phyloP scores from a whole-genome alignment of 768 basidiomycete genomes.

The Lactifluus echinatus region DNA sequence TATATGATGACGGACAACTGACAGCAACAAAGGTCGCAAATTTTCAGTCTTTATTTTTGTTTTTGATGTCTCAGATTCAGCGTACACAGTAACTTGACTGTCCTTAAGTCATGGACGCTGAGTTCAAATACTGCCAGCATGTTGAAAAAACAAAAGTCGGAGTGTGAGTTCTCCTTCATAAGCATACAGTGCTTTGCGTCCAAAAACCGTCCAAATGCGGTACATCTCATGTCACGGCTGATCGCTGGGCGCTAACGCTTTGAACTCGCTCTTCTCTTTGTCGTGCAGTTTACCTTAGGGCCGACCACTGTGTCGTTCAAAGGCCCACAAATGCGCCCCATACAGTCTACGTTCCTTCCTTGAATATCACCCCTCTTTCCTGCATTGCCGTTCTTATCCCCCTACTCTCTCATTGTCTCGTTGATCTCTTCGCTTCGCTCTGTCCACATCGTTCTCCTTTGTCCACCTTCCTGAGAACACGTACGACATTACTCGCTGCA shows the following conservation, averaged over 20 bases:
- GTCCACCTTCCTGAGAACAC: not conserved
- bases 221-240: conserved; percentile 1
- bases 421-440: not conserved
- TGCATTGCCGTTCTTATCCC: not conserved
- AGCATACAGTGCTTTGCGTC: no score
- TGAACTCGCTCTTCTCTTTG: conserved; percentile 7
- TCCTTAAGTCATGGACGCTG: conserved; percentile 2
- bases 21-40: not conserved
- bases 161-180: no score
- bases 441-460: not conserved
- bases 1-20: no score
- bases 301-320: not conserved
- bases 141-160: no score
- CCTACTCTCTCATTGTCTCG: not conserved
- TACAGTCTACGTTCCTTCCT: not conserved
- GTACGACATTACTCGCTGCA: not conserved
- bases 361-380: not conserved
- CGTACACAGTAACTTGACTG: not conserved
- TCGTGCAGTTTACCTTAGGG: not conserved
- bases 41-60: no score
- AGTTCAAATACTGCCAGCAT: conserved; percentile 10
- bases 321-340: not conserved
- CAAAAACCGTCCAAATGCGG: not conserved
- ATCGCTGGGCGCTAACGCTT: not conserved
- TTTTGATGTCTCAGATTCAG: not conserved